Conservation (phyloP, 2,329 filamentous ascomycete species). For the Colletotrichum karsti region DNA sequence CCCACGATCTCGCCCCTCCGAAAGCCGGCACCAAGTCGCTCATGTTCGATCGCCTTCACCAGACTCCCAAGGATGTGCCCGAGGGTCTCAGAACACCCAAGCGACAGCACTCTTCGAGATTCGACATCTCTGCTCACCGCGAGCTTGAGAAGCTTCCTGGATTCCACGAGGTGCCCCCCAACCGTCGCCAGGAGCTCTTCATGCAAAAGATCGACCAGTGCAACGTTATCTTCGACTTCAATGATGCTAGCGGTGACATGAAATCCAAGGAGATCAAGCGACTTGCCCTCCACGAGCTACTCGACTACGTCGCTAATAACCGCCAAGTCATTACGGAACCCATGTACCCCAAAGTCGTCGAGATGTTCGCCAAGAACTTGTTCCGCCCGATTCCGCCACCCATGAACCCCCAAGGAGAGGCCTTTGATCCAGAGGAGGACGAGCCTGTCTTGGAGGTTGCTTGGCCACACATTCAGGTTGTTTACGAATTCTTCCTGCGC, state of each 20-base stretch:
- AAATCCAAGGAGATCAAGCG: constrained; percentile 99
- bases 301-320: constrained; percentile 99
- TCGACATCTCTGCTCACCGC: constrained; percentile 96
- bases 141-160: constrained; percentile 97
- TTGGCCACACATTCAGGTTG: constrained; percentile 99
- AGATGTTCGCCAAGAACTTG: constrained; percentile 99
- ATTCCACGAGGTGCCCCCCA: constrained; percentile 96
- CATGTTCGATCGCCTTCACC: constrained; percentile 88
- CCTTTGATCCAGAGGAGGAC: constrained; percentile 98
- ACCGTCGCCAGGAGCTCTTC: constrained; percentile 93
- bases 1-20: constrained; percentile 92
- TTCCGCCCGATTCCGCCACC: constrained; percentile 97
- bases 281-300: constrained; percentile 90
- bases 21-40: constrained; percentile 91
- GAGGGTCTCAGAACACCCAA: constrained; percentile 96
- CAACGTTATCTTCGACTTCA: constrained; percentile 99
- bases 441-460: constrained; percentile 97
- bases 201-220: constrained; percentile 99
- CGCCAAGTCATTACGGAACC: constrained; percentile 97
- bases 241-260: constrained; percentile 97
- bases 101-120: constrained; percentile 95
- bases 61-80: constrained; percentile 94
- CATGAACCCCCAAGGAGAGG: constrained; percentile 97
- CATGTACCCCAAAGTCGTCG: constrained; percentile 98
- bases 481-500: constrained; percentile 98